phyloP scores from a whole-genome alignment of 306 rosid genomes.

The Arachis stenosperma region DNA sequence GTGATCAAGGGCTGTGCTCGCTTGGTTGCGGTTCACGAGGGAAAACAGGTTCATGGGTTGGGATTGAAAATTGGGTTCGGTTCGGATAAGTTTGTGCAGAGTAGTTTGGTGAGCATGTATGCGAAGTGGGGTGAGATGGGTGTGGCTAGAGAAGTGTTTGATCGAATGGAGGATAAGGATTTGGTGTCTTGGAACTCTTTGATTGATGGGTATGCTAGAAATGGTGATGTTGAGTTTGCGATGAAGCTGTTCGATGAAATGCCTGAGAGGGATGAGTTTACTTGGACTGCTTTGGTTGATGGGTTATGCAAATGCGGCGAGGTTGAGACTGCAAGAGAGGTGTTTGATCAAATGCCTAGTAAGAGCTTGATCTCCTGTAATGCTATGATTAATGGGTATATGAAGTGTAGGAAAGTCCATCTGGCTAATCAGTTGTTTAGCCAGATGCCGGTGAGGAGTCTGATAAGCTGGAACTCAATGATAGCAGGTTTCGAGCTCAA shows the following conservation, averaged over 20 bases:
- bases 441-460: slow-evolving; percentile 48
- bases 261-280: slow-evolving; percentile 53
- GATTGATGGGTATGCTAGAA: slow-evolving; percentile 59
- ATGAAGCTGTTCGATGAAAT: slow-evolving; percentile 54
- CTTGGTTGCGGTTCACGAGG: slow-evolving; percentile 50
- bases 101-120: slow-evolving; percentile 61
- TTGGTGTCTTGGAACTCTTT: slow-evolving; percentile 55
- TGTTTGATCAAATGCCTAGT: slow-evolving; percentile 58
- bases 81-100: slow-evolving; percentile 58
- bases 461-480: slow-evolving; percentile 62
- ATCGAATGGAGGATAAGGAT: slow-evolving; percentile 49
- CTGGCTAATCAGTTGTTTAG: slow-evolving; percentile 50
- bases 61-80: slow-evolving; percentile 54
- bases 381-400: slow-evolving; percentile 65
- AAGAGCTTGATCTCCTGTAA: slow-evolving; percentile 60
- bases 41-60: slow-evolving; percentile 60
- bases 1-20: slow-evolving; percentile 63
- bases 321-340: slow-evolving; percentile 51
- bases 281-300: slow-evolving; percentile 59
- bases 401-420: slow-evolving; percentile 51
- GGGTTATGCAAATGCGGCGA: slow-evolving; percentile 58
- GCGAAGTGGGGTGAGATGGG: slow-evolving; percentile 60
- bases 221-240: slow-evolving; percentile 51
- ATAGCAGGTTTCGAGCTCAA: slow-evolving; percentile 58
- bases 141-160: slow-evolving; percentile 53